These are phyloP conservation scores for Hymenoscyphus fraxineus DNA, from an alignment of 2,329 filamentous ascomycete genomes.

Conservation along the genomic window DNA sequence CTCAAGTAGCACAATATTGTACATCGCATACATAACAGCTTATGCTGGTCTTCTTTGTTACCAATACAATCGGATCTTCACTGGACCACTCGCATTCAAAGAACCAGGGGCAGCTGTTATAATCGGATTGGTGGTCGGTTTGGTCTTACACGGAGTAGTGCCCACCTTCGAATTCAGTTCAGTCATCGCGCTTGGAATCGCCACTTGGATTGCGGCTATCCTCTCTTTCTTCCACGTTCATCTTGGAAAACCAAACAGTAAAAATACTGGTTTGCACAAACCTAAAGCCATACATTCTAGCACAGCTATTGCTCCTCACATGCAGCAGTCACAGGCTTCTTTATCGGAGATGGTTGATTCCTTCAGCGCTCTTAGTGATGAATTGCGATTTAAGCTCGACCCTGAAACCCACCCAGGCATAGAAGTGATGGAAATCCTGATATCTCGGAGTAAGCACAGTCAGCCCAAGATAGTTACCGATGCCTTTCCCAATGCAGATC, in stretches of 20 bases:
- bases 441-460: constrained; percentile 35
- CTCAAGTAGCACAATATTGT: constrained; percentile 16
- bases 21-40: constrained; percentile 20
- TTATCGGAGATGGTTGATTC: constrained; percentile 6
- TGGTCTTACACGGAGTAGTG: constrained; percentile 39
- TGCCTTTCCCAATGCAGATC: constrained; percentile 41
- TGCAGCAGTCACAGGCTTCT: not conserved
- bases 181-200: constrained; percentile 44
- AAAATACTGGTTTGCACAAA: not conserved
- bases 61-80: constrained; percentile 48
- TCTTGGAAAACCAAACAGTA: constrained; percentile 41
- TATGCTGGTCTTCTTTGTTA: constrained; percentile 44
- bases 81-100: constrained; percentile 46
- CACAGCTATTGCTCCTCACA: constrained; percentile 3
- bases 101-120: constrained; percentile 43
- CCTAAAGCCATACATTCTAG: constrained; percentile 13
- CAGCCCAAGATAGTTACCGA: constrained; percentile 25
- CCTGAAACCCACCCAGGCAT: constrained; percentile 23
- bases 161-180: constrained; percentile 42
- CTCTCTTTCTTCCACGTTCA: constrained; percentile 46
- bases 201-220: constrained; percentile 51
- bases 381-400: constrained; percentile 2
- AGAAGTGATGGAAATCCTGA: constrained; percentile 39
- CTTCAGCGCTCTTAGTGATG: not conserved
- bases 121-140: constrained; percentile 44